These are phyloP conservation scores for Metarhizium album DNA, from an alignment of 2,329 filamentous ascomycete species.

Conservation along the genomic window DNA sequence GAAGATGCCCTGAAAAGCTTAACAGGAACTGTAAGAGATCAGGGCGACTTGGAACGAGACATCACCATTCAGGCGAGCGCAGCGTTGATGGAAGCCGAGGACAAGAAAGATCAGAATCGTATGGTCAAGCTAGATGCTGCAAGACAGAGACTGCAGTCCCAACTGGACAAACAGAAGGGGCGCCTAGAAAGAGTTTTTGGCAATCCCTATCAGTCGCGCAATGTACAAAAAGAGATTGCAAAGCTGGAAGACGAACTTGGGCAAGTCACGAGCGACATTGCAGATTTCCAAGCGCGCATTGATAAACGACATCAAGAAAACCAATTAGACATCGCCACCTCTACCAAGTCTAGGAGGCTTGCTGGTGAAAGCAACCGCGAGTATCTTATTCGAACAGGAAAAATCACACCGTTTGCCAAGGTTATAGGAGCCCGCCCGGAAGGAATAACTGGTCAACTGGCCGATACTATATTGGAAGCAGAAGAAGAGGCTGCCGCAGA, in stretches of 20 bases:
- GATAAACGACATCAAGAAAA: slow-evolving; percentile 53
- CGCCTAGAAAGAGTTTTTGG: slow-evolving; percentile 31
- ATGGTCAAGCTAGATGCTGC: slow-evolving; percentile 47
- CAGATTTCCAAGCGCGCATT: slow-evolving; percentile 73
- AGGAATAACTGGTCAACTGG: slow-evolving; percentile 57
- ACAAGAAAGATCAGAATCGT: slow-evolving; percentile 51
- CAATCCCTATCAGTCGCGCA: slow-evolving; percentile 41
- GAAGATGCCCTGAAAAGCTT: slow-evolving; percentile 49
- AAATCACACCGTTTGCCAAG: slow-evolving; percentile 91
- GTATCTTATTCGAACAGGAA: slow-evolving; percentile 88
- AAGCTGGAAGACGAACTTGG: slow-evolving; percentile 55
- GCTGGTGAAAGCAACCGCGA: slow-evolving; percentile 78
- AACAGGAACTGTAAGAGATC: slow-evolving; percentile 64
- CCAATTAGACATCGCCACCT: slow-evolving; percentile 30
- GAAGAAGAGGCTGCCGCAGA: slow-evolving; percentile 54
- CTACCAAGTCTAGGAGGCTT: slow-evolving; percentile 46
- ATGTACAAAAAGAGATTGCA: slow-evolving; percentile 53
- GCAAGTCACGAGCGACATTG: slow-evolving; percentile 59
- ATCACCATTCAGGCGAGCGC: slow-evolving; percentile 56
- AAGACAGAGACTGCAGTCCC: slow-evolving; percentile 49
- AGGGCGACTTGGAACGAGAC: slow-evolving; percentile 83
- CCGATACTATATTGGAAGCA: slow-evolving; percentile 69
- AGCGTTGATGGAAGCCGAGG: slow-evolving; percentile 49
- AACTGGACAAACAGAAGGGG: slow-evolving; percentile 47
- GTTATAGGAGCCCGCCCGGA: slow-evolving; percentile 54